Evolutionary conservation across 208 protist genomes (phyloP).

Genomic region (Vickermania spadyakhi): DNA sequence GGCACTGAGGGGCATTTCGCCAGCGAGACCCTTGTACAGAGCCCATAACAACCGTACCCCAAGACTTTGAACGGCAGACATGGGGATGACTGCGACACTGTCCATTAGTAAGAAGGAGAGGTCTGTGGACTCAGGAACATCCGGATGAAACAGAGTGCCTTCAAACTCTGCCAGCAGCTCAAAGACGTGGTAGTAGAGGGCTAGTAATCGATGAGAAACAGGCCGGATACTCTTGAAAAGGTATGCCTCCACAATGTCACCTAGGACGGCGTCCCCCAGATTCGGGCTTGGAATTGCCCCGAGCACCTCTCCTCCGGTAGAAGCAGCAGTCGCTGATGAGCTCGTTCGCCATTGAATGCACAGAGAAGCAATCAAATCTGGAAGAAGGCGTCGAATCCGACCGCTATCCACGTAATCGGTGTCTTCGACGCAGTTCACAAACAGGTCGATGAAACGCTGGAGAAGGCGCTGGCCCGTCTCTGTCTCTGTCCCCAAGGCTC

Average conservation of each 20-base stretch:
- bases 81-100: background rate
- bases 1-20: background rate
- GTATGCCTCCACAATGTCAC: background rate
- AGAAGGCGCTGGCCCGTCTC: background rate
- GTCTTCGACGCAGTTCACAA: background rate
- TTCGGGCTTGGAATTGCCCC: background rate
- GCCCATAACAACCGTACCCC: background rate
- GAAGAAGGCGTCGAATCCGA: background rate
- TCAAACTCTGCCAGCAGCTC: background rate
- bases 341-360: background rate
- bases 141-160: background rate
- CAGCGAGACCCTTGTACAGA: background rate
- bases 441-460: background rate
- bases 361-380: background rate
- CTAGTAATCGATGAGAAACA: background rate
- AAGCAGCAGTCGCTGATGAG: background rate
- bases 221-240: background rate
- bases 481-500: background rate
- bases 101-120: background rate
- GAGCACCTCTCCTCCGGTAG: background rate
- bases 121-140: constrained; percentile 1
- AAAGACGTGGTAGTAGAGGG: background rate
- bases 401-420: background rate
- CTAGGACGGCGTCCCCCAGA: background rate
- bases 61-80: background rate